Evolutionary conservation across 768 basidiomycete genomes (phyloP), one percentile per base, ranked within the genome.

Genomic region (Kwoniella newhampshirensis): DNA sequence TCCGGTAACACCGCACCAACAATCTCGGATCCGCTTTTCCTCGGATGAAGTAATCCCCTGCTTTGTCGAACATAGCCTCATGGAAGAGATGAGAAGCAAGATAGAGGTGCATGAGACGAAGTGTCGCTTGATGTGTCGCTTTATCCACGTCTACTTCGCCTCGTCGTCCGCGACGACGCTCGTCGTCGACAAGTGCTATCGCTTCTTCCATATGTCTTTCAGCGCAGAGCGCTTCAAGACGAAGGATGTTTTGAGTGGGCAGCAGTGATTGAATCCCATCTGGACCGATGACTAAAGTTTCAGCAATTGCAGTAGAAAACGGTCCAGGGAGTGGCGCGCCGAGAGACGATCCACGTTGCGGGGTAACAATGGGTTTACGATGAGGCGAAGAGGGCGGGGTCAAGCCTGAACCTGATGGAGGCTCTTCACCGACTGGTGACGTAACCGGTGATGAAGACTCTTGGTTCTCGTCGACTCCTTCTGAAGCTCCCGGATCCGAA

Each of bases 1-100:
- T 81, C 6, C 88, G 85, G 66, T 85, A 93, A 73, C 89, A 86
- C 60, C 88, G 85, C 59, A 93, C 79, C 36, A 91, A 81, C 2
- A 92, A 73, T 13, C 91, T 83, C 0, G 91, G 89, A 76, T 96
- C 91, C n/a, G 89, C 77, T 42, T 86, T 83, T 32, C 89, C 91
- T 52, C 84, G 81, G 67, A 87, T 85, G 54, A 94, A 81, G 66
- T 88, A 82, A 60, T 82, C 83, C 17, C 86, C 87, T 0, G 91
- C 91, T 56, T 89, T 87, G 59, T 87, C 85, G 71, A 96, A 93
- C 47, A 85, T 79, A 0, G 89, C 90, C 72, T 89, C 88, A 27
- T 80, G 74, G 70, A 93, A 81, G 64, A 86, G 86, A 73, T 86
- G 82, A 70, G 88, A 88, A 15, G 88, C 91, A 51, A 93, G 83